Conservation (phyloP, 106 monocot species). For the Xerophyta viscosa region DNA sequence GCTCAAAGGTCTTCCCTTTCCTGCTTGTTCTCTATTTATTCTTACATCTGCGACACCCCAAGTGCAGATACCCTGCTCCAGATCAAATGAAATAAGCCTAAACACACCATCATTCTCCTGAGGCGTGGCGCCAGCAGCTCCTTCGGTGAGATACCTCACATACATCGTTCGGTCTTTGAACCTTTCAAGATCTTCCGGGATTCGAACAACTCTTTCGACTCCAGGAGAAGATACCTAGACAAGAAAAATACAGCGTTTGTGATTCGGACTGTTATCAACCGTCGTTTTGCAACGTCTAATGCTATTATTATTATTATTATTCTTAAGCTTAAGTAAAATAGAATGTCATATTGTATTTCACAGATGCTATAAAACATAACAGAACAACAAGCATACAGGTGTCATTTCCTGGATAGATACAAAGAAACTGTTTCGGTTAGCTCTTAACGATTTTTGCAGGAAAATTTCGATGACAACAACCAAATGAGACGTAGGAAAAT, state of each 20-base stretch:
- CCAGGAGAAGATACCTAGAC: slow-evolving; percentile 71
- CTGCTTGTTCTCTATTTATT: slow-evolving; percentile 59
- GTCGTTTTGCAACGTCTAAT: no score
- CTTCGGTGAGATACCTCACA: slow-evolving; percentile 32
- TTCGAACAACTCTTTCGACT: slow-evolving; percentile 44
- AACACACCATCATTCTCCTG: slow-evolving; percentile 69
- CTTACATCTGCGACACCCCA: slow-evolving; percentile 90
- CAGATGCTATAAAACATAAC: no score
- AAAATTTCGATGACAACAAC: no score
- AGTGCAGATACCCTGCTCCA: slow-evolving; percentile 43
- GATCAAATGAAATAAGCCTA: slow-evolving; percentile 61
- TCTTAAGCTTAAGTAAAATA: no score
- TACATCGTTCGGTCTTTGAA: slow-evolving; percentile 63
- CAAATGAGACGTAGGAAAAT: no score
- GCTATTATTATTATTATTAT: no score
- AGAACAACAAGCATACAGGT: no score
- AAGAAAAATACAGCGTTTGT: not conserved
- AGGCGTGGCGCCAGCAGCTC: slow-evolving; percentile 8
- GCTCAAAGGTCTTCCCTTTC: slow-evolving; percentile 62
- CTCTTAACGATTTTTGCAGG: no score
- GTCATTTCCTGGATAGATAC: no score
- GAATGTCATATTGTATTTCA: no score
- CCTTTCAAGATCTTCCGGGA: slow-evolving; percentile 65
- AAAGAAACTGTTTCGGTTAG: no score
- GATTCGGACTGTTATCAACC: not conserved